Evolutionary conservation across 1,284 basidiomycete genomes (phyloP).

Genomic region (Cutaneotrichosporon cavernicola): DNA sequence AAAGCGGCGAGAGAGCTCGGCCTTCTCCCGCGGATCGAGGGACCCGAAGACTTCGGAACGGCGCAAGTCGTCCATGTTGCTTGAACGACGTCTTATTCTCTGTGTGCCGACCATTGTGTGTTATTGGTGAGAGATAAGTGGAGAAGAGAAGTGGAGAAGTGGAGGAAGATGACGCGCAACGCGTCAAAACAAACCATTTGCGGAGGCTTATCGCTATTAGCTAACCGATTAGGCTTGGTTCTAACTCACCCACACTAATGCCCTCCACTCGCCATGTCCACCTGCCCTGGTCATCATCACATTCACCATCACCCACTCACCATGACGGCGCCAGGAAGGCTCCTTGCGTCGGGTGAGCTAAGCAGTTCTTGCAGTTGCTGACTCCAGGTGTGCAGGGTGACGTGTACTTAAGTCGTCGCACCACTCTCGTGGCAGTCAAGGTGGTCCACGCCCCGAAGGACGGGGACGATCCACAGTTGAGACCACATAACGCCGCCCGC

Average conservation of each 20-base stretch:
- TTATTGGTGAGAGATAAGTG: background rate
- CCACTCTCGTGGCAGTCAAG: constrained; percentile 11
- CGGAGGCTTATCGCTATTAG: background rate
- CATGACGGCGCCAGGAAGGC: background rate
- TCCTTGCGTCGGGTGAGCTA: constrained; percentile 13
- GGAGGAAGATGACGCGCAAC: background rate
- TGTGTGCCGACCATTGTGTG: background rate
- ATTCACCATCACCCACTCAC: background rate
- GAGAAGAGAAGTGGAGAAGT: background rate
- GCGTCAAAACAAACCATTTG: constrained; percentile 6
- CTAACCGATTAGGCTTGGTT: too few species aligned
- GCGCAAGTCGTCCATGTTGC: background rate
- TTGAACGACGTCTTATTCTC: background rate
- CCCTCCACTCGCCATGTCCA: background rate
- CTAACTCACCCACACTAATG: background rate
- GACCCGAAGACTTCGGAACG: constrained; percentile 33
- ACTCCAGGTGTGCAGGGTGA: constrained; percentile 17
- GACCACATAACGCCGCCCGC: constrained; percentile 22
- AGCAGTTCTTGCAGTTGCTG: background rate
- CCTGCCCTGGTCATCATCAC: too few species aligned
- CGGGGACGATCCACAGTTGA: constrained; percentile 5
- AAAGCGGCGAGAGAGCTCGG: constrained; percentile 28
- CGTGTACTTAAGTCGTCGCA: background rate
- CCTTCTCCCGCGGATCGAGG: constrained; percentile 31
- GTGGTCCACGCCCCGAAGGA: constrained; percentile 17